A percentile compares a stretch with the other conserved stretches of the same genome.
Conservation (phyloP, 2,329 filamentous ascomycete genomes). For the Trichoderma atrobrunneum region DNA sequence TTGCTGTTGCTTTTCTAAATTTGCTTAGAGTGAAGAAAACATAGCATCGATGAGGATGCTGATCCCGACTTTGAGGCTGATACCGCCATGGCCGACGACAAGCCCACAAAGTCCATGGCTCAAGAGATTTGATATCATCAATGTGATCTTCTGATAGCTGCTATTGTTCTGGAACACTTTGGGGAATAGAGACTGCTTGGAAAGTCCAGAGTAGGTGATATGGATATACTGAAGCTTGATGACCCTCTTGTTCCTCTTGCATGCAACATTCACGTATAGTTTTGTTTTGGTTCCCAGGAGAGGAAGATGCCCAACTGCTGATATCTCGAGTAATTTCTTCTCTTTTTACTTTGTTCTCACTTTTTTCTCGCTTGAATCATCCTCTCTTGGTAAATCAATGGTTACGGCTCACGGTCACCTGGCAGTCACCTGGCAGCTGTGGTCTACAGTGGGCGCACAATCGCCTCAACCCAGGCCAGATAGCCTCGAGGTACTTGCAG, state of each 20-base stretch:
- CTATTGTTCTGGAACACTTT: background rate
- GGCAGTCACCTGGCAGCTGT: background rate
- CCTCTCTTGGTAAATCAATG: background rate
- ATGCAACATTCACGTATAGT: too few relatives aligned
- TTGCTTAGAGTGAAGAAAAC: background rate
- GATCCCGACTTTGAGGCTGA: background rate
- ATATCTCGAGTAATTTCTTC: too few relatives aligned
- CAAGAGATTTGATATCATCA: background rate
- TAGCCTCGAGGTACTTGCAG: background rate
- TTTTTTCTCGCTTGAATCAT: too few relatives aligned
- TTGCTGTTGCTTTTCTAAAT: background rate
- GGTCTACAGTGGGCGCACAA: background rate
- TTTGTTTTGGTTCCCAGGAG: too few relatives aligned
- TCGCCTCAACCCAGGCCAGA: background rate
- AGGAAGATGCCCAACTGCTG: too few relatives aligned
- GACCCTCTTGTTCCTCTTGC: too few relatives aligned
- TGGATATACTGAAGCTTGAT: too few relatives aligned
- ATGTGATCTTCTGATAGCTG: background rate
- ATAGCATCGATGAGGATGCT: background rate
- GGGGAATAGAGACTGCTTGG: background rate
- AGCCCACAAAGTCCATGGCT: background rate
- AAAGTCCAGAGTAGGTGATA: background rate
- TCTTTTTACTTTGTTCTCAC: too few relatives aligned
- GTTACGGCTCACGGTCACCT: background rate
- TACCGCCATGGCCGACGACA: background rate